Percentiles rank a stretch among this genome's conserved stretches.
phyloP scores from a whole-genome alignment of 2,329 filamentous ascomycete genomes.

The Aspergillus sp. region DNA sequence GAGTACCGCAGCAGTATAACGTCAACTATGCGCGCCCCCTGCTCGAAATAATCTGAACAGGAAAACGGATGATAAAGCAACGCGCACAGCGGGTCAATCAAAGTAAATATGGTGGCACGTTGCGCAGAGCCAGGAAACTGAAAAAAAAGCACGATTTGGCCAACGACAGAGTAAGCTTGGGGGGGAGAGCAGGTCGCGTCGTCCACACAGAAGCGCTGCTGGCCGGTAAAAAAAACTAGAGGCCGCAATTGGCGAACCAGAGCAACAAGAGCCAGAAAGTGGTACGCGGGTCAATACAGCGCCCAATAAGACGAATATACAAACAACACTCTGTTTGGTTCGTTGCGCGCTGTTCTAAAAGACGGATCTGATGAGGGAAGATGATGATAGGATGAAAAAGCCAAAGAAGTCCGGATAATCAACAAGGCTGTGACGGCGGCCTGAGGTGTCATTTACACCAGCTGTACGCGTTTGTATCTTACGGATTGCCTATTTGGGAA shows the following conservation, averaged over 20 bases:
- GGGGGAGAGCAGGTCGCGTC: constrained; percentile 6
- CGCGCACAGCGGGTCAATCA: constrained; percentile 27
- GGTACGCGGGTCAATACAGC: too few species aligned
- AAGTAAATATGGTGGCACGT: constrained; percentile 18
- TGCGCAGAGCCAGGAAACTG: constrained; percentile 15
- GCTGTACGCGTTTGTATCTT: background rate
- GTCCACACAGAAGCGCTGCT: constrained; percentile 1
- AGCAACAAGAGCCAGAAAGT: constrained; percentile 9
- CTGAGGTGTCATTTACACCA: background rate
- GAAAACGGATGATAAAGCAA: constrained; percentile 19
- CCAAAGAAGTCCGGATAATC: background rate
- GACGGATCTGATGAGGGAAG: background rate
- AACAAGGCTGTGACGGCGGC: background rate
- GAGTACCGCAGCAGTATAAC: constrained; percentile 15
- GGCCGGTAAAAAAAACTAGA: background rate
- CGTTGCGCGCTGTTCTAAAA: constrained; percentile 1
- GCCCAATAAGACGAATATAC: too few species aligned
- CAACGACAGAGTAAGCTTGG: constrained; percentile 5
- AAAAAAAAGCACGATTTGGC: constrained; percentile 2
- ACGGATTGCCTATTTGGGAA: constrained; percentile 1
- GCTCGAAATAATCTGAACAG: constrained; percentile 6
- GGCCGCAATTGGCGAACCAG: constrained; percentile 36
- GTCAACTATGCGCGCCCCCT: constrained; percentile 20
- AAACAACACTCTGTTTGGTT: too few species aligned
- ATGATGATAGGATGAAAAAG: background rate